Evolutionary conservation across 1,284 basidiomycete species (phyloP).

Genomic region (Butyriboletus appendiculatus): DNA sequence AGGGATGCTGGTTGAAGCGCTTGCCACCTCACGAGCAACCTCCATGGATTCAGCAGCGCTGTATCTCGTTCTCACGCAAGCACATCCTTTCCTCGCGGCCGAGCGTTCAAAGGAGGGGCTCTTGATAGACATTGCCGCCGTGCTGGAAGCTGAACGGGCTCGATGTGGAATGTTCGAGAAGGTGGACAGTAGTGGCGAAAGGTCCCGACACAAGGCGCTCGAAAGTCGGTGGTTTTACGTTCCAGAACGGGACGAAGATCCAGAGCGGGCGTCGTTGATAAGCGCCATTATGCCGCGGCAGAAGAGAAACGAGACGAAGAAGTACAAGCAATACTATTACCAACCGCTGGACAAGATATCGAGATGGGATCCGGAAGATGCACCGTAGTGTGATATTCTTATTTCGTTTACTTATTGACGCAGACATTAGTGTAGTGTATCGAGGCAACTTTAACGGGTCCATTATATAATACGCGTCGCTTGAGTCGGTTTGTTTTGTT

Average conservation of each 20-base stretch:
- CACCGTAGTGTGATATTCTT: conserved; percentile 22
- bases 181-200: conserved; percentile 64
- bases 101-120: conserved; percentile 49
- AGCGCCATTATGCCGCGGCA: conserved; percentile 71
- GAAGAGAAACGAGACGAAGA: conserved; percentile 73
- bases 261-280: conserved; percentile 64
- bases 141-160: conserved; percentile 51
- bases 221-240: conserved; percentile 79
- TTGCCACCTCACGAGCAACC: conserved; percentile 71
- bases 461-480: background rate
- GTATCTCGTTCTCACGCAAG: conserved; percentile 49
- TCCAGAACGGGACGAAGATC: conserved; percentile 66
- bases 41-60: conserved; percentile 59
- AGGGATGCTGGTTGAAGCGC: conserved; percentile 71
- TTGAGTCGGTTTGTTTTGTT: background rate
- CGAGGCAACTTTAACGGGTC: conserved; percentile 19
- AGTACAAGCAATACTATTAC: conserved; percentile 82
- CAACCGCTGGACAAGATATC: conserved; percentile 64
- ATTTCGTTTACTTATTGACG: conserved; percentile 1
- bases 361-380: conserved; percentile 64
- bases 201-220: conserved; percentile 43
- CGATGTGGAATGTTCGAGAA: conserved; percentile 67
- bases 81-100: conserved; percentile 50
- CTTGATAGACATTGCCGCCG: conserved; percentile 46
- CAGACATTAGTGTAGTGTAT: conserved; percentile 4